Base-by-base conservation (phyloP, 1,284 basidiomycete species). In the Sporisorium reilianum region DNA sequence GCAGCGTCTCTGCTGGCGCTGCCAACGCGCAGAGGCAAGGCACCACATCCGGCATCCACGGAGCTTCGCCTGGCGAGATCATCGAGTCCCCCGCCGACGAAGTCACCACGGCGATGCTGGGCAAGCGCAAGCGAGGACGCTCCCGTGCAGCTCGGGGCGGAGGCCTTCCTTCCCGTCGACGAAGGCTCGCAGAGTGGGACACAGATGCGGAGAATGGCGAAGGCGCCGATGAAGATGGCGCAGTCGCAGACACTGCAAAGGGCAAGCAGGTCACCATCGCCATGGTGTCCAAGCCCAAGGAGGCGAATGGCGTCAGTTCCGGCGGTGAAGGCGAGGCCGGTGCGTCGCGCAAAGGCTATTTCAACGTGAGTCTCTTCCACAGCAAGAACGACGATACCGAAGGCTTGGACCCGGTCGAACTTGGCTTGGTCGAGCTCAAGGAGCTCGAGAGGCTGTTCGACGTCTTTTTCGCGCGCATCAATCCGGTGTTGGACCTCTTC, bases 381-480 rank as follows among this genome's bases (percentile, higher is more conserved):
- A 73, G 71, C 51, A 80, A 80, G 61, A 76, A 79, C 49, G 79
- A 80, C 61, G 68, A 75, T 50, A 72, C 66, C 22, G 66, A 71
- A 25, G 67, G 64, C 28, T 49, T 73, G 18, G 79, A 80, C 51
- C 78, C 78, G 3, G 67, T 80, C 40, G 72, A 70, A 42, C 62
- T 70, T 25, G 71, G 72, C 16, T 44, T 78, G 28, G 64, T 78
- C 45, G 70, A 78, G 51, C 55, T 76, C 52, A 68, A 67, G 28
- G 79, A 80, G 53, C 55, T 80, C 30, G 75, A 77, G 42, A 48
- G 73, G 30, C 70, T 80, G 9, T 80, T 80, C 45, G 79, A 80
- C 64, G 69, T 75, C 44, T 80, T 80, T 59, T 78, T 79, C 48
- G 73, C 73, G n/a, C 65, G 70, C 45, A 78, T 80, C 70, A 80